Evolutionary conservation across 2,329 filamentous ascomycete species (phyloP).

Genomic region (Phoma sp.): DNA sequence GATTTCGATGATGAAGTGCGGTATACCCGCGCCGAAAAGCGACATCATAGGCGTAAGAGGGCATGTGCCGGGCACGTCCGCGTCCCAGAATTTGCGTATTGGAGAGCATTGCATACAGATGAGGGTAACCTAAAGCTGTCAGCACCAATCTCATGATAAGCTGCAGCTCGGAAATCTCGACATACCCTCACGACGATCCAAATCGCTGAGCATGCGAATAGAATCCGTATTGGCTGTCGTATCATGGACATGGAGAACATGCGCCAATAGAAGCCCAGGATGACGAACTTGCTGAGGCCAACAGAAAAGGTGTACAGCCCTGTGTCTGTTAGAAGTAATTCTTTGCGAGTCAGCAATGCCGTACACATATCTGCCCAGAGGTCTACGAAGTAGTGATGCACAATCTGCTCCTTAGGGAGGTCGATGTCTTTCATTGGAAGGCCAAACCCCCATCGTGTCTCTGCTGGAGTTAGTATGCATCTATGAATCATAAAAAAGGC

Average conservation of each 20-base stretch:
- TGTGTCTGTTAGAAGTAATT: neutral
- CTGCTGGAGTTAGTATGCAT: slow-evolving; percentile 17
- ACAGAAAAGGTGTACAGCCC: slow-evolving; percentile 33
- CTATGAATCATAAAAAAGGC: neutral
- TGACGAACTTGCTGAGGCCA: slow-evolving; percentile 31
- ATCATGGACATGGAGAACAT: slow-evolving; percentile 27
- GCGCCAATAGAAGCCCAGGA: slow-evolving; percentile 34
- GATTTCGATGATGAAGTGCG: slow-evolving; percentile 32
- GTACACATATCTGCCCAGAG: slow-evolving; percentile 32
- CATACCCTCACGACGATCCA: slow-evolving; percentile 30
- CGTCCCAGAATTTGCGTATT: slow-evolving; percentile 29
- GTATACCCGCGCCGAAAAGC: slow-evolving; percentile 24
- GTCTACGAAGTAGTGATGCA: slow-evolving; percentile 27
- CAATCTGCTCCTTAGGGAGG: slow-evolving; percentile 20
- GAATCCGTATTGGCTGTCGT: slow-evolving; percentile 27
- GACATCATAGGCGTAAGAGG: slow-evolving; percentile 28
- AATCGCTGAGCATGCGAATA: slow-evolving; percentile 15
- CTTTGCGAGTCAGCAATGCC: neutral
- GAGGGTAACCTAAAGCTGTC: slow-evolving; percentile 20
- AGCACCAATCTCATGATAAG: neutral
- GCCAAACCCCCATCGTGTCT: slow-evolving; percentile 34
- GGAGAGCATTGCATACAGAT: slow-evolving; percentile 28
- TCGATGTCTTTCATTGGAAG: slow-evolving; percentile 22
- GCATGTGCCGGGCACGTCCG: slow-evolving; percentile 21
- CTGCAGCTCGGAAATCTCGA: neutral